Evolutionary conservation across 225 moss, liverwort and hornwort species (phyloP).

Genomic region (Marchantia paleacea): DNA sequence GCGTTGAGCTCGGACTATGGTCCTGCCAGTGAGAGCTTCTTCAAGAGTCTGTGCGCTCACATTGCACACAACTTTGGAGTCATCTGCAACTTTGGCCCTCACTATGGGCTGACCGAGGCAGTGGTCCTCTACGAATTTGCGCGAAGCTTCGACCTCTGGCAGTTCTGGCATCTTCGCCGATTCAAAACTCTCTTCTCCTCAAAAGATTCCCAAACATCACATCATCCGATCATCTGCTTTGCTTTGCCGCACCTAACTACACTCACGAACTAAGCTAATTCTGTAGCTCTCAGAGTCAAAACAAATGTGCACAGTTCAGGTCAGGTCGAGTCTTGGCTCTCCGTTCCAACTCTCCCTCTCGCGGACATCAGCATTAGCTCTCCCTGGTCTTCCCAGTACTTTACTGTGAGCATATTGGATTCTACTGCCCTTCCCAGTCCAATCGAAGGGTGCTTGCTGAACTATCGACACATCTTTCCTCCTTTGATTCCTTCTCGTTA

Average conservation of each 20-base stretch:
- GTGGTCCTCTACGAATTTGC: slow-evolving; percentile 54
- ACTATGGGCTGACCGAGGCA: slow-evolving; percentile 52
- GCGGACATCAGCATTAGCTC: too few species aligned
- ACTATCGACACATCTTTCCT: too few species aligned
- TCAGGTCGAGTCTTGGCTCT: too few species aligned
- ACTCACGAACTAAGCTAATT: too few species aligned
- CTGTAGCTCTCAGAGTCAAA: too few species aligned
- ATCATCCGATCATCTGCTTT: background rate
- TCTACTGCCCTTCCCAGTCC: too few species aligned
- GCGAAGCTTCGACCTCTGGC: slow-evolving; percentile 70
- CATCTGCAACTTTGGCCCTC: slow-evolving; percentile 46
- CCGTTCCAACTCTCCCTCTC: too few species aligned
- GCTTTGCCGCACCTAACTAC: background rate
- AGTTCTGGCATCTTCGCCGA: slow-evolving; percentile 66
- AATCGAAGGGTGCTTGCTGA: too few species aligned
- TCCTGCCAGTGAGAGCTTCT: slow-evolving; percentile 54
- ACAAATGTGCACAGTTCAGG: too few species aligned
- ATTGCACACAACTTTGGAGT: slow-evolving; percentile 55
- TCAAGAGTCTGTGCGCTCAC: slow-evolving; percentile 44
- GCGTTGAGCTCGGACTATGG: slow-evolving; percentile 50
- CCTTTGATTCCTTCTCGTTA: too few species aligned
- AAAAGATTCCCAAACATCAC: background rate
- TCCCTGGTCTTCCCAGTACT: too few species aligned
- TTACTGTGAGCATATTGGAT: too few species aligned
- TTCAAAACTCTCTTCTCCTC: background rate